phyloP scores from a whole-genome alignment of 1,139 yeast species.

The Geotrichum phurueaensis region DNA sequence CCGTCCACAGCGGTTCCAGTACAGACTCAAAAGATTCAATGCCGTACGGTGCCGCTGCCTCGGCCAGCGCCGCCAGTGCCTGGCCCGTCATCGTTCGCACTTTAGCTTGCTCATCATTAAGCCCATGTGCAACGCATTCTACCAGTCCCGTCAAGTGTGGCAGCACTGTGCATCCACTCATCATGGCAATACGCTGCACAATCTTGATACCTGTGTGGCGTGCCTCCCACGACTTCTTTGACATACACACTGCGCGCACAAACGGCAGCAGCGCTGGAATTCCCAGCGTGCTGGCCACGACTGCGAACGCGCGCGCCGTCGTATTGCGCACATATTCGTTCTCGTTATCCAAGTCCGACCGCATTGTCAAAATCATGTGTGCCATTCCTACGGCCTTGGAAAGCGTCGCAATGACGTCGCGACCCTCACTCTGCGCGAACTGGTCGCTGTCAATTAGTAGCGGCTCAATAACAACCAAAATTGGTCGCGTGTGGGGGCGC shows the following conservation, averaged over 20 bases:
- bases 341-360: constrained; percentile 76
- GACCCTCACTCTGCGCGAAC: constrained; percentile 66
- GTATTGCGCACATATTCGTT: constrained; percentile 79
- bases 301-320: constrained; percentile 76
- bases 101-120: constrained; percentile 66
- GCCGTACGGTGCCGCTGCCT: constrained; percentile 85
- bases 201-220: constrained; percentile 81
- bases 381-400: constrained; percentile 80
- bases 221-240: constrained; percentile 78
- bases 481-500: constrained; percentile 68
- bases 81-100: constrained; percentile 67
- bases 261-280: constrained; percentile 69
- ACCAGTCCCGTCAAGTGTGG: constrained; percentile 56
- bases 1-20: constrained; percentile 76
- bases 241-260: constrained; percentile 70
- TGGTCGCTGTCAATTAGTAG: constrained; percentile 74
- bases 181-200: constrained; percentile 66
- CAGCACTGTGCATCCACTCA: constrained; percentile 67
- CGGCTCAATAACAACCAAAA: constrained; percentile 72
- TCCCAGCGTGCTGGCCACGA: constrained; percentile 78
- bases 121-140: constrained; percentile 51
- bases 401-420: constrained; percentile 69
- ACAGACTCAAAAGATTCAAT: constrained; percentile 74
- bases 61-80: constrained; percentile 72
- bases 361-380: constrained; percentile 65